Conservation (phyloP, 2,329 filamentous ascomycete species). For the Sclerotinia minor region DNA sequence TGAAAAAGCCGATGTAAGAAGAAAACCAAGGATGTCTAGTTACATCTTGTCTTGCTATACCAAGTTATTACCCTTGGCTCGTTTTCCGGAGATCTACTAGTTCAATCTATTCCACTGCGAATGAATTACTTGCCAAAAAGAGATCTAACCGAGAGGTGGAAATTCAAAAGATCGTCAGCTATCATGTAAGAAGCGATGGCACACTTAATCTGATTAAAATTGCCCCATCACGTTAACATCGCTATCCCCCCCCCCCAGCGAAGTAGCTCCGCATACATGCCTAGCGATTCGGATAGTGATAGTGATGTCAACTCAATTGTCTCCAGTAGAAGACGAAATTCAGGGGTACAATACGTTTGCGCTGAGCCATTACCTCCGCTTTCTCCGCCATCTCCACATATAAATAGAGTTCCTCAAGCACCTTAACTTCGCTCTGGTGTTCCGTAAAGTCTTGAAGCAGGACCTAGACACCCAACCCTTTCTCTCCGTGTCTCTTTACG, state of each 20-base stretch:
- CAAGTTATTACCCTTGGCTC: conserved; percentile 33
- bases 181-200: conserved; percentile 32
- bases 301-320: conserved; percentile 25
- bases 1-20: conserved; percentile 25
- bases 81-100: conserved; percentile 33
- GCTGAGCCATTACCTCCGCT: background rate
- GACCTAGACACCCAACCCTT: background rate
- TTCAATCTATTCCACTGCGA: background rate
- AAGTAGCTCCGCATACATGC: conserved; percentile 24
- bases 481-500: background rate
- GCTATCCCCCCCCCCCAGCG: background rate
- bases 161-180: conserved; percentile 32
- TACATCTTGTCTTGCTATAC: conserved; percentile 34
- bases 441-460: too few species aligned
- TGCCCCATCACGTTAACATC: conserved; percentile 15
- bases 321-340: conserved; percentile 8
- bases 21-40: conserved; percentile 32
- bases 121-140: conserved; percentile 11
- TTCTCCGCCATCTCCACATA: background rate
- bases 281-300: conserved; percentile 22
- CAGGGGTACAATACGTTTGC: background rate
- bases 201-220: conserved; percentile 32
- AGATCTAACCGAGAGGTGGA: conserved; percentile 33
- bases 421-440: background rate
- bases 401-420: background rate